These are phyloP conservation scores for Panus rudis DNA, from an alignment of 768 basidiomycete genomes.

Conservation along the genomic window DNA sequence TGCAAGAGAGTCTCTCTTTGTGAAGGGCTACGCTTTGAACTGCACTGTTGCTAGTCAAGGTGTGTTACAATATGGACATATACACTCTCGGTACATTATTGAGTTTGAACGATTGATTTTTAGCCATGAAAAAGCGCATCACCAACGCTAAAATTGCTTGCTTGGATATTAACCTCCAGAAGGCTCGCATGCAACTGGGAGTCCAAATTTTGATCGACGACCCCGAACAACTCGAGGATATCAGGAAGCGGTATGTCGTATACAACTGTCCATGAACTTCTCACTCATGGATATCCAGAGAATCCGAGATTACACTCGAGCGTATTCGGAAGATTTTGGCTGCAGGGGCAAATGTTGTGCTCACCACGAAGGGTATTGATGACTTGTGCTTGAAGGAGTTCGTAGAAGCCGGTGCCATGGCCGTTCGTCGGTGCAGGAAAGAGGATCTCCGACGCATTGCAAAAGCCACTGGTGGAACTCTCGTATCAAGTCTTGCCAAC, in stretches of 20 bases:
- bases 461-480: constrained; percentile 91
- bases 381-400: constrained; percentile 98
- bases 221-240: constrained; percentile 93
- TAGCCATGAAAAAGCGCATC: constrained; percentile 97
- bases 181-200: constrained; percentile 95
- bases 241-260: constrained; percentile 71
- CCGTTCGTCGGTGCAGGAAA: constrained; percentile 94
- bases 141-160: constrained; percentile 95
- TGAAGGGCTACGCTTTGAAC: constrained; percentile 95
- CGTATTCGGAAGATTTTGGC: constrained; percentile 93
- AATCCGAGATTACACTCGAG: constrained; percentile 93
- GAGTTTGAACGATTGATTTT: constrained; percentile 1
- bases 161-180: constrained; percentile 95
- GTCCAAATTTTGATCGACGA: constrained; percentile 97
- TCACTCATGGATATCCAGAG: constrained; percentile 40
- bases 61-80: constrained; percentile 34
- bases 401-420: constrained; percentile 98
- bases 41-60: constrained; percentile 99
- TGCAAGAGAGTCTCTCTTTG: constrained; percentile 89
- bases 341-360: constrained; percentile 91
- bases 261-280: constrained; percentile 1
- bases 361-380: constrained; percentile 98
- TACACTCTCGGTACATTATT: neutral
- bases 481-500: constrained; percentile 90
- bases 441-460: constrained; percentile 97